A percentile compares a stretch with the other conserved stretches of the same genome.
Evolutionary conservation across 768 basidiomycete genomes (phyloP).

Genomic region (Leccinum pellstonianum): DNA sequence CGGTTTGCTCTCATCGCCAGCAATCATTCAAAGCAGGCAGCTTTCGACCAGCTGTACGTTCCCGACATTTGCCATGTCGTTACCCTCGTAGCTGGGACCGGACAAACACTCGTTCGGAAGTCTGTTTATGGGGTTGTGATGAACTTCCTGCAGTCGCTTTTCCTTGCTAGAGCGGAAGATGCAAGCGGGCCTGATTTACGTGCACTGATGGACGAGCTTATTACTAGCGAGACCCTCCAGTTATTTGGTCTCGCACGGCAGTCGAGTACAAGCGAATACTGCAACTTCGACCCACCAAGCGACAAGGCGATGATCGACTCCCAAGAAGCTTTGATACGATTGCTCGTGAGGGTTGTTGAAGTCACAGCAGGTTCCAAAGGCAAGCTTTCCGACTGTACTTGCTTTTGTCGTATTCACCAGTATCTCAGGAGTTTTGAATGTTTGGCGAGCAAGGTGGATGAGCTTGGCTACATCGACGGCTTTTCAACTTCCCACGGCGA

Average conservation of each 20-base stretch:
- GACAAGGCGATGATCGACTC: constrained; percentile 59
- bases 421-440: constrained; percentile 66
- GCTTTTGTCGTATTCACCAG: constrained; percentile 10
- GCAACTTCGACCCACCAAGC: constrained; percentile 49
- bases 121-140: constrained; percentile 80
- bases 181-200: constrained; percentile 57
- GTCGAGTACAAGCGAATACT: constrained; percentile 68
- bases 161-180: constrained; percentile 59
- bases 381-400: constrained; percentile 32
- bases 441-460: constrained; percentile 95
- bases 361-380: constrained; percentile 68
- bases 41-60: constrained; percentile 73
- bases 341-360: constrained; percentile 64
- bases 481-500: constrained; percentile 83
- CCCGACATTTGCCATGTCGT: constrained; percentile 83
- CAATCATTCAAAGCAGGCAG: constrained; percentile 60
- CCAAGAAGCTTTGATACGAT: constrained; percentile 61
- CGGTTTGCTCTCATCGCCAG: constrained; percentile 74
- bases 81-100: constrained; percentile 73
- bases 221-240: constrained; percentile 53
- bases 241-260: constrained; percentile 72
- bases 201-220: constrained; percentile 59
- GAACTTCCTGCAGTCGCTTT: constrained; percentile 79
- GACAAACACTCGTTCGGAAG: constrained; percentile 70
- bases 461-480: constrained; percentile 83